These are phyloP conservation scores for Teunomyces lycoperdinae DNA, from an alignment of 805 yeast genomes.

Conservation along the genomic window DNA sequence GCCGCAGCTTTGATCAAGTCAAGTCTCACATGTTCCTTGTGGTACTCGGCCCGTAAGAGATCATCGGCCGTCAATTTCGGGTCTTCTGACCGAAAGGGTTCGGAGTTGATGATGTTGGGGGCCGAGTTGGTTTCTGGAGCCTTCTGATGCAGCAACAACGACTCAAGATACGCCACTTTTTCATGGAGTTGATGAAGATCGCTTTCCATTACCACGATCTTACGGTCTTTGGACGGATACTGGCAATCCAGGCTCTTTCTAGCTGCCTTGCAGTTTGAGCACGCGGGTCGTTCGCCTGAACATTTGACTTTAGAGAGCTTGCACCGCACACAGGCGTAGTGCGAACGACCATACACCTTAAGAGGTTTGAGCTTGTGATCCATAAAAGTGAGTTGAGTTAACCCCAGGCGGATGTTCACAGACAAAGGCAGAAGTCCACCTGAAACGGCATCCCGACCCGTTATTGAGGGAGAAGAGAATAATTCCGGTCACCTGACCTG, in stretches of 20 bases:
- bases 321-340: slow-evolving; percentile 44
- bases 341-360: slow-evolving; percentile 41
- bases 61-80: background rate
- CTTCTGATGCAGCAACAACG: background rate
- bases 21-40: background rate
- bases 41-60: background rate
- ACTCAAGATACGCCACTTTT: slow-evolving; percentile 29
- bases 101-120: background rate
- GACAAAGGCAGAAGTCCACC: too few species aligned
- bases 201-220: slow-evolving; percentile 42
- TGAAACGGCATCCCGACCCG: too few species aligned
- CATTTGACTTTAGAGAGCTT: slow-evolving; percentile 39
- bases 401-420: too few species aligned
- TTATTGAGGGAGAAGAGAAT: too few species aligned
- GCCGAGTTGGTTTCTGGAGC: background rate
- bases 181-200: slow-evolving; percentile 35
- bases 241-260: slow-evolving; percentile 31
- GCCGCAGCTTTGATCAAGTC: background rate
- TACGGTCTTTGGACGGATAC: slow-evolving; percentile 39
- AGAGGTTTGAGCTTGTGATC: slow-evolving; percentile 22
- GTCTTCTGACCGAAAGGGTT: too few species aligned
- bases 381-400: background rate
- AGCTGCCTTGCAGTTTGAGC: slow-evolving; percentile 36
- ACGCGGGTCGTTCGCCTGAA: slow-evolving; percentile 41
- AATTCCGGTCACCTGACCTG: too few species aligned